Evolutionary conservation across 768 basidiomycete species (phyloP).

Genomic region (Kwoniella sp.): DNA sequence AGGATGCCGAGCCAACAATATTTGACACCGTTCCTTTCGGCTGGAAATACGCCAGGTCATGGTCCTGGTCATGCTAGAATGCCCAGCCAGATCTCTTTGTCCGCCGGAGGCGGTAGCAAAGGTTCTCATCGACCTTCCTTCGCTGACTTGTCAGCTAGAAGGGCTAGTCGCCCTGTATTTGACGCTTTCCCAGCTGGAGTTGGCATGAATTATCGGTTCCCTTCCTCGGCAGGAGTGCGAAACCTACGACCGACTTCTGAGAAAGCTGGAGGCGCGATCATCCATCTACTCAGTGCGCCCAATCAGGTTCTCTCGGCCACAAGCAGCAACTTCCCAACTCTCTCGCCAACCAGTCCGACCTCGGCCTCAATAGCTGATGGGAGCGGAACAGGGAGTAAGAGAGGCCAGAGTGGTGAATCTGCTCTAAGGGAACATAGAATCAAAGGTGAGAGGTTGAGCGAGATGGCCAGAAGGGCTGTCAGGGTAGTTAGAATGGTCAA

Average conservation of each 20-base stretch:
- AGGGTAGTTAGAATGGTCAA: slow-evolving; percentile 30
- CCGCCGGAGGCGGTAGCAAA: slow-evolving; percentile 3
- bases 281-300: slow-evolving; percentile 39
- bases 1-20: slow-evolving; percentile 32
- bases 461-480: slow-evolving; percentile 20
- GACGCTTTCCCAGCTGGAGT: slow-evolving; percentile 21
- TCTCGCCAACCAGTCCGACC: slow-evolving; percentile 12
- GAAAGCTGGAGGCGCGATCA: slow-evolving; percentile 32
- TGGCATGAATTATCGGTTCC: slow-evolving; percentile 35
- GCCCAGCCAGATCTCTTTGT: slow-evolving; percentile 17
- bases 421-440: slow-evolving; percentile 25
- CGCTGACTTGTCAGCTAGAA: slow-evolving; percentile 34
- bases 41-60: slow-evolving; percentile 1
- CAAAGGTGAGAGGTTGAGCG: slow-evolving; percentile 12
- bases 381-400: not conserved
- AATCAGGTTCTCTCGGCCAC: slow-evolving; percentile 25
- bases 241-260: slow-evolving; percentile 10
- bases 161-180: slow-evolving; percentile 30
- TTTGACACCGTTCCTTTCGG: slow-evolving; percentile 4
- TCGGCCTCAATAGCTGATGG: not conserved
- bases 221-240: slow-evolving; percentile 33
- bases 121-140: slow-evolving; percentile 34
- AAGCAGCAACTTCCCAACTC: slow-evolving; percentile 9
- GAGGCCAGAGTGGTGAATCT: not conserved
- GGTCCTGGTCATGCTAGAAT: slow-evolving; percentile 19